Evolutionary conservation across 2,329 filamentous ascomycete species (phyloP), one percentile per base, ranked within the genome.

Genomic region (Epicoccum sorghinum): DNA sequence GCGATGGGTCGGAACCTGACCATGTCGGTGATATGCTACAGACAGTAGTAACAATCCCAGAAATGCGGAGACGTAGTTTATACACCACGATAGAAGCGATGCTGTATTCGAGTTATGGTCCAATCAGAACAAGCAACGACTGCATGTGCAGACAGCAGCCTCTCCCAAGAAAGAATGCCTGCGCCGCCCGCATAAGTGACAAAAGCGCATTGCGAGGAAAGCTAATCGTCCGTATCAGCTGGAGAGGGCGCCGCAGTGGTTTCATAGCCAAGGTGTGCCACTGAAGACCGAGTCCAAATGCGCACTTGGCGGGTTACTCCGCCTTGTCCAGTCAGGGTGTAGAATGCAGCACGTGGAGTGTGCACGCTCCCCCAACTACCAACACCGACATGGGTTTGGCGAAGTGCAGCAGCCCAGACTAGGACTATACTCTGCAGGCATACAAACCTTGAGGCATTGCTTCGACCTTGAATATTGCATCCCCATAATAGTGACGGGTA

Each of bases 91-190:
- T 58, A 27, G 50, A 49, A 52, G 57, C 45, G 51, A 44, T 36
- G 24, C 58, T 54, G 58, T 61, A 45, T 51, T 60, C 25, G 47
- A 41, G 8, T 22, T 30, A 18, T 27, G 23, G 51, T 24, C 65
- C 64, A 68, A 66, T 68, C 52, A 51, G 48, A 44, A 30, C 14
- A 41, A 55, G 10, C 27, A 50, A 41, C 36, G 47, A 55, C 55
- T 52, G 58, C 65, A 66, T 66, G 62, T 65, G 64, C 52, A 55
- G 48, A 44, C 61, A 62, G 60, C 41, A 45, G 60, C 53, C 55
- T 55, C 52, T 52, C 41, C 58, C 43, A 55, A 51, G 44, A 41
- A 52, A 61, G 35, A 57, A 54, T 60, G 51, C 53, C 56, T 57
- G 56, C 38, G 48, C 61, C 52, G 47, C 53, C 65, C 57, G 57